Percentiles rank a stretch among this genome's conserved stretches.
Evolutionary conservation across 176 grass and related monocot genomes (phyloP).

Genomic region (Oropetium thomaeum): DNA sequence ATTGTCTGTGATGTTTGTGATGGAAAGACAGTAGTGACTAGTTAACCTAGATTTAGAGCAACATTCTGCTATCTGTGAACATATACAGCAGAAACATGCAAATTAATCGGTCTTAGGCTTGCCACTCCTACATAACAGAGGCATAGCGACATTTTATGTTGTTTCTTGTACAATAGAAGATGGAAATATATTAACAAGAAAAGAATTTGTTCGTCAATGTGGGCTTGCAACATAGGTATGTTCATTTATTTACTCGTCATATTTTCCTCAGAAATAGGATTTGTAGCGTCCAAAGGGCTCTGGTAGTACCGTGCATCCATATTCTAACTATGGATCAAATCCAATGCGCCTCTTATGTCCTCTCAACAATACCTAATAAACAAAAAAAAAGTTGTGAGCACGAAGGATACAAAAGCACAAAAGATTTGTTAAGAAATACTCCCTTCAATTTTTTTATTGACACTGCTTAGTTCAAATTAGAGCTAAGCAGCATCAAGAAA

Average conservation of each 20-base stretch:
- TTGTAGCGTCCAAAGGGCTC: background rate
- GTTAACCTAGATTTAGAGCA: conserved; percentile 20
- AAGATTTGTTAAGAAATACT: background rate
- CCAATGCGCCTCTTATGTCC: background rate
- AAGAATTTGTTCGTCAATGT: background rate
- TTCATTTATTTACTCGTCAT: background rate
- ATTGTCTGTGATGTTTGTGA: conserved; percentile 76
- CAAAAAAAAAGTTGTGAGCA: background rate
- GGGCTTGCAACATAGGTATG: conserved; percentile 6
- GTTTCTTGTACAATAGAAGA: conserved; percentile 31
- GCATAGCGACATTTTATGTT: background rate
- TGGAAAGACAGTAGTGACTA: conserved; percentile 47
- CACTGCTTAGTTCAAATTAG: no score
- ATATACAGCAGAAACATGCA: background rate
- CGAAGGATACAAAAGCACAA: background rate
- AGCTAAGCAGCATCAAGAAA: no score
- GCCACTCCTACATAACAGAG: background rate
- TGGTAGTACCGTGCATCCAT: background rate
- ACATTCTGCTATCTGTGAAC: background rate
- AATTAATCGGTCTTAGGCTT: conserved; percentile 26
- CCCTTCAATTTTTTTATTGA: no score
- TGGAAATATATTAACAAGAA: conserved; percentile 1
- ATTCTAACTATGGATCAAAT: background rate
- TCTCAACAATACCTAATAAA: background rate
- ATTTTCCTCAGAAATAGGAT: background rate